Evolutionary conservation across 2,329 filamentous ascomycete species (phyloP).

Genomic region (Blumeria graminis): DNA sequence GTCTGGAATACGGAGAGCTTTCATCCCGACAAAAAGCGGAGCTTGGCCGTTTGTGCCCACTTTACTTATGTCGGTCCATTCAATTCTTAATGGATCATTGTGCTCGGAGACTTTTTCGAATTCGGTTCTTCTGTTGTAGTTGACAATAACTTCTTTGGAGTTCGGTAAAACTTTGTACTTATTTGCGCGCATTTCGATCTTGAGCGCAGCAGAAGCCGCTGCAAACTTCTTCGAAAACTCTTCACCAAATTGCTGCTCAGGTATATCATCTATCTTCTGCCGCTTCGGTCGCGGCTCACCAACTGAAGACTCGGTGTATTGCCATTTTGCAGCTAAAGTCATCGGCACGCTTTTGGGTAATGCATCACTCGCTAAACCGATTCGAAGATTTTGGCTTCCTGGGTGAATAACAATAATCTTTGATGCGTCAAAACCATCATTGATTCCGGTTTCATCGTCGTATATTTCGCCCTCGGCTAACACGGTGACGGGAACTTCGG

Average conservation of each 20-base stretch:
- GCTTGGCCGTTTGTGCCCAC: slow-evolving; percentile 35
- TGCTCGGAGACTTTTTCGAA: slow-evolving; percentile 79
- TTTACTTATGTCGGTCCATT: slow-evolving; percentile 68
- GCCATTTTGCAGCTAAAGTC: slow-evolving; percentile 61
- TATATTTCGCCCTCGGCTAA: slow-evolving; percentile 23
- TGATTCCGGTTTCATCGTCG: slow-evolving; percentile 27
- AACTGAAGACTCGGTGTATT: slow-evolving; percentile 62
- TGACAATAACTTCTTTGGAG: slow-evolving; percentile 83
- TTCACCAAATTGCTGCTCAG: slow-evolving; percentile 69
- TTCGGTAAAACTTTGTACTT: slow-evolving; percentile 93
- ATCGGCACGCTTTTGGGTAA: slow-evolving; percentile 86
- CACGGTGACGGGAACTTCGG: slow-evolving; percentile 37
- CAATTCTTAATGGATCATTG: slow-evolving; percentile 79
- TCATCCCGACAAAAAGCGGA: slow-evolving; percentile 53
- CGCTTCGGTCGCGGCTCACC: slow-evolving; percentile 52
- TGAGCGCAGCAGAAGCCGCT: slow-evolving; percentile 67
- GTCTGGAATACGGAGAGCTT: slow-evolving; percentile 71
- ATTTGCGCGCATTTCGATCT: slow-evolving; percentile 72
- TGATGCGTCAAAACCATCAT: slow-evolving; percentile 47
- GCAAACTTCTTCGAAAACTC: slow-evolving; percentile 55
- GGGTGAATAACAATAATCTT: slow-evolving; percentile 90
- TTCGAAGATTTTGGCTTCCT: slow-evolving; percentile 82
- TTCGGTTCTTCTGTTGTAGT: slow-evolving; percentile 68
- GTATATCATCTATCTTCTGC: slow-evolving; percentile 29
- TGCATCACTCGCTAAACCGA: slow-evolving; percentile 88